phyloP scores from a whole-genome alignment of 257 asterid genomes.

The Nicotiana tomentosiformis region DNA sequence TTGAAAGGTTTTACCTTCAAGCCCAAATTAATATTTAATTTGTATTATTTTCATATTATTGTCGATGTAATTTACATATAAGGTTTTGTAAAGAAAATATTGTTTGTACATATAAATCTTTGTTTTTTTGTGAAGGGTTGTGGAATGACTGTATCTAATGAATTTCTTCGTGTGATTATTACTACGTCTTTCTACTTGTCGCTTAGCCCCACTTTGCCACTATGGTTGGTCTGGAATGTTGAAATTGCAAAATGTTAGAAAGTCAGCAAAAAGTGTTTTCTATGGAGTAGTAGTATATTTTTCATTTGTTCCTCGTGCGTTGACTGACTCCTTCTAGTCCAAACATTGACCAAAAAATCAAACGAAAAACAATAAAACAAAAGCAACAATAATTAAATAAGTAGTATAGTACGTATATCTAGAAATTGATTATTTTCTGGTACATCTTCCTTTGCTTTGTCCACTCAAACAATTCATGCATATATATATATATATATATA shows the following conservation, averaged over 20 bases:
- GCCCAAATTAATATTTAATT: no score
- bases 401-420: neutral
- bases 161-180: neutral
- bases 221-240: neutral
- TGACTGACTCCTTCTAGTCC: neutral
- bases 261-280: neutral
- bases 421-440: neutral
- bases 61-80: no score
- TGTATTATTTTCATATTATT: no score
- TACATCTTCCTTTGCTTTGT: neutral
- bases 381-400: neutral
- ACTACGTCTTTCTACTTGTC: neutral
- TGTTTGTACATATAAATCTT: no score
- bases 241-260: neutral
- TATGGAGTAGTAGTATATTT: neutral
- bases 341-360: neutral
- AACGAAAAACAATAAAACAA: neutral
- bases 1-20: no score
- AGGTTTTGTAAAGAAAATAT: no score
- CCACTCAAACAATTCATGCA: conserved; percentile 19
- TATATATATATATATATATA: neutral
- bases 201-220: neutral
- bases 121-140: no score
- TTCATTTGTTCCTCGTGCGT: conserved; percentile 1
- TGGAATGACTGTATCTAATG: no score